Percentiles rank a stretch among this genome's conserved stretches.
These are phyloP conservation scores for Penicillium concentricum DNA, from an alignment of 2,329 filamentous ascomycete species.

Conservation along the genomic window DNA sequence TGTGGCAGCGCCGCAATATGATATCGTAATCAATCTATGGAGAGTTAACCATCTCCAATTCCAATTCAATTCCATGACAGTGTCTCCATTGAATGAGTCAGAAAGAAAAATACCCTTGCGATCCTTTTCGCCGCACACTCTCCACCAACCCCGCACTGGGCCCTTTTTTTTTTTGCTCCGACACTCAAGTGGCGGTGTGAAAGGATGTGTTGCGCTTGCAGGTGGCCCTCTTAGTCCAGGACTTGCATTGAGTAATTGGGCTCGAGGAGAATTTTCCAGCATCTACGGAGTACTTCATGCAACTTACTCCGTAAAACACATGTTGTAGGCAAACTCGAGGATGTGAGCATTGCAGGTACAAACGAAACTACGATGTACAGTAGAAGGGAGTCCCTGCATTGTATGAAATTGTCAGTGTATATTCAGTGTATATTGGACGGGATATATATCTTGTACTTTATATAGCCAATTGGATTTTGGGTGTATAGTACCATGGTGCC, in stretches of 20 bases:
- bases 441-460: not conserved
- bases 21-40: not conserved
- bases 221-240: conserved; percentile 6
- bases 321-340: not conserved
- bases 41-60: not conserved
- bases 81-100: conserved; percentile 7
- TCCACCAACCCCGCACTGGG: conserved; percentile 16
- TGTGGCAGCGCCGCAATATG: not conserved
- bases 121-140: not conserved
- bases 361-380: not conserved
- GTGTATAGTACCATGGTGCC: not conserved
- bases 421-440: not conserved
- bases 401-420: not conserved
- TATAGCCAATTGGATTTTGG: not conserved
- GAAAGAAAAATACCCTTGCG: not conserved
- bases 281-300: not conserved
- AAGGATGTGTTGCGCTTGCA: conserved; percentile 18
- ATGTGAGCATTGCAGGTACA: not conserved
- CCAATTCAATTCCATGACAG: not conserved
- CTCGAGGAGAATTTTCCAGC: not conserved
- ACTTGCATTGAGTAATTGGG: not conserved
- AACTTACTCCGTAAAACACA: not conserved
- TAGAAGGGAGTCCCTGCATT: not conserved
- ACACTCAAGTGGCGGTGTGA: conserved; percentile 26
- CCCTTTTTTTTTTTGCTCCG: conserved; percentile 3